Conservation (phyloP, 2,329 filamentous ascomycete genomes). For the Talaromyces sp. region DNA sequence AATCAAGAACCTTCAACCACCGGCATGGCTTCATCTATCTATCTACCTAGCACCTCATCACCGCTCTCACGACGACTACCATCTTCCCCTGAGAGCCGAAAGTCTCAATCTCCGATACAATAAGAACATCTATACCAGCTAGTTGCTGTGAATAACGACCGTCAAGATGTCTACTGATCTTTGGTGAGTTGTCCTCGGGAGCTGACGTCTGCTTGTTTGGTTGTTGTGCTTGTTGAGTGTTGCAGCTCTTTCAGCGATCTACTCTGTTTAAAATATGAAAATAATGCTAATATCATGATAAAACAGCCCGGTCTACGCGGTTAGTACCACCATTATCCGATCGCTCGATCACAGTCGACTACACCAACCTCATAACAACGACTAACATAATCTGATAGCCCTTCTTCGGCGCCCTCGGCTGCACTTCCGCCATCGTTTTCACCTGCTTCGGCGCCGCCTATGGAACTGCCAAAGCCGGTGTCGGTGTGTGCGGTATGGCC, state of each 20-base stretch:
- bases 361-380: not conserved
- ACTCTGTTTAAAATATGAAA: not conserved
- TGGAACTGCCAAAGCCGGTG: slow-evolving; percentile 98
- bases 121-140: not conserved
- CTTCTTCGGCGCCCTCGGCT: slow-evolving; percentile 98
- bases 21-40: slow-evolving; percentile 8
- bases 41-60: slow-evolving; percentile 8
- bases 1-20: slow-evolving; percentile 14
- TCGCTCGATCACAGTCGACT: not conserved
- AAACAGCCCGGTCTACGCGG: slow-evolving; percentile 91
- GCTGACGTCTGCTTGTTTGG: not conserved
- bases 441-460: slow-evolving; percentile 96
- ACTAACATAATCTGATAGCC: slow-evolving; percentile 50
- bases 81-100: slow-evolving; percentile 16
- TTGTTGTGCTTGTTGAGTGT: not conserved
- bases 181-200: slow-evolving; percentile 63
- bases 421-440: slow-evolving; percentile 91
- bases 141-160: slow-evolving; percentile 19
- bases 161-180: slow-evolving; percentile 72
- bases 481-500: slow-evolving; percentile 98
- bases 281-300: slow-evolving; percentile 16
- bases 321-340: slow-evolving; percentile 59
- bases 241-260: not conserved
- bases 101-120: not conserved
- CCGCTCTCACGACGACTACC: not conserved